Evolutionary conservation across 2,329 filamentous ascomycete genomes (phyloP).

Genomic region (Aspergillus piperis): DNA sequence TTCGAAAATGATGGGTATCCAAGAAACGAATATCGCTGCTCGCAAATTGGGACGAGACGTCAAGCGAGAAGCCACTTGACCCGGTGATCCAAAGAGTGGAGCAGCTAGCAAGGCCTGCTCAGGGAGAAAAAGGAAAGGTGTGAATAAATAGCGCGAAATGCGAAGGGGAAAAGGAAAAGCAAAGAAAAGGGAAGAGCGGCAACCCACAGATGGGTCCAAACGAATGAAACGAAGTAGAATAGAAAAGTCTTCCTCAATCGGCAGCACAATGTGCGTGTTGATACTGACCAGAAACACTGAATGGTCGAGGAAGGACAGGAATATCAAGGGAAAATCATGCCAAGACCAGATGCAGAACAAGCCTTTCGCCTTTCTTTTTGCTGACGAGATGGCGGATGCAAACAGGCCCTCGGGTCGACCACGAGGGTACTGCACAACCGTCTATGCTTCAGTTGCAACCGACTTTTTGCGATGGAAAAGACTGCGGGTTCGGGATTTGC

Average conservation of each 20-base stretch:
- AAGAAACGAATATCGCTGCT: constrained; percentile 25
- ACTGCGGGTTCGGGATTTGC: constrained; percentile 73
- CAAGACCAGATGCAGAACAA: constrained; percentile 1
- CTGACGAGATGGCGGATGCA: constrained; percentile 16
- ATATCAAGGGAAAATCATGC: not conserved
- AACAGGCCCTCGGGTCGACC: constrained; percentile 15
- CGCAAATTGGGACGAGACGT: constrained; percentile 14
- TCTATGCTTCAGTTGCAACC: constrained; percentile 27
- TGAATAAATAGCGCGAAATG: constrained; percentile 10
- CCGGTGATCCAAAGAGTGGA: constrained; percentile 4
- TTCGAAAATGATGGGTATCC: constrained; percentile 28
- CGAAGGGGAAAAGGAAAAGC: constrained; percentile 8
- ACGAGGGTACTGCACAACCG: constrained; percentile 2
- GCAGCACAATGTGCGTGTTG: not conserved
- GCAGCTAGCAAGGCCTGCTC: constrained; percentile 20
- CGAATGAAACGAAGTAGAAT: not conserved
- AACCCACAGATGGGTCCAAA: constrained; percentile 4
- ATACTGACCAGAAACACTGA: not conserved
- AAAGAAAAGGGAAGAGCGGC: constrained; percentile 11
- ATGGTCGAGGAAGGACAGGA: not conserved
- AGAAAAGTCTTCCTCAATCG: not conserved
- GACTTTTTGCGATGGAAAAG: constrained; percentile 68
- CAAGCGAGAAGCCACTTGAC: not conserved
- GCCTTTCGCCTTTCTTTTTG: constrained; percentile 6
- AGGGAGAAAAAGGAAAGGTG: constrained; percentile 16